Base-by-base conservation (phyloP, 305 asterid genomes). In the Fraxinus paxiana region DNA sequence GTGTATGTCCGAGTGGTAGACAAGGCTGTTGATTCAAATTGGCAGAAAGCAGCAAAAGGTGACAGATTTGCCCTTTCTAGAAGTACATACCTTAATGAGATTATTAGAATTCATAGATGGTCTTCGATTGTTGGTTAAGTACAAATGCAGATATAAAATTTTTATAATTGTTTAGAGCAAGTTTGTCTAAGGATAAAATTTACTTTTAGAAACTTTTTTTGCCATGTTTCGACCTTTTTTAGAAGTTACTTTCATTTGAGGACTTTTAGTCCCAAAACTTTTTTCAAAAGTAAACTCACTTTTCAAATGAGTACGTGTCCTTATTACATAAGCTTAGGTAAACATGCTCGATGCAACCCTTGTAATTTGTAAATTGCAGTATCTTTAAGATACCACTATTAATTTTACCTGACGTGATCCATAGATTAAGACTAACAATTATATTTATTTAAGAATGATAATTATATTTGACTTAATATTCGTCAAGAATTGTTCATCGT, bases 1-100 rank as follows among this genome's bases (percentile, higher is more conserved):
- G 82, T 83, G 76, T 81, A 63, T 33, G 87, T 76, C 34, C 89
- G 84, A 22, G 34, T 83, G 83, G 92, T 89, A 43, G 92, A 90
- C 75, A 92, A 91, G 84, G 73, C 85, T 35, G 83, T 90, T 28
- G 83, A 88, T 80, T 76, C 91, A 80, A 56, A 83, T 82, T 86
- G 91, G 91, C 78, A 86, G 5, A 90, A 86, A 80, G 81, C 82
- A 24, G 80, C 73, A 8, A 84, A 84, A 75, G 34, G 34, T 0
- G 84, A 87, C 81, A 86, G 79, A 80, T 89, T 87, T 20, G 77
- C 88, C 79, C 79, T 88, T 41, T 77, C 88, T 15, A 91, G 82
- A 90, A 92, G 97, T 91, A 83, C 80, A 28, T 15, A 31, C n/a
- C 7, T 35, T 15, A 18, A 79, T 82, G 48, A 31, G 37, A 12